Conservation (phyloP, 768 basidiomycete species). For the Leccinum pellstonianum region DNA sequence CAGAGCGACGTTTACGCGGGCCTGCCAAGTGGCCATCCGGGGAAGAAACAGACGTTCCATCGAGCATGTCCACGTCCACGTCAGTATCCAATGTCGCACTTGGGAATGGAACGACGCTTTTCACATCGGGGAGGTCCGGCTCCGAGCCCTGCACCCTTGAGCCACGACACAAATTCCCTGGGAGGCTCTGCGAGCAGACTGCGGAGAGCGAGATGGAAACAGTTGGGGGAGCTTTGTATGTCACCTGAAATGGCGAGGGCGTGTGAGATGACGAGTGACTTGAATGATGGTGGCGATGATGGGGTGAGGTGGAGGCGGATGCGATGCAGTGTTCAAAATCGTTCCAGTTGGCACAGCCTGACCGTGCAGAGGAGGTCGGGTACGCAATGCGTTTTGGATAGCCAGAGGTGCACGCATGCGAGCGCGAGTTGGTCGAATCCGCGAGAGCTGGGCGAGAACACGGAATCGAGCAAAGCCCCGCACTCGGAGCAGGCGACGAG, state of each 20-base stretch:
- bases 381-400: constrained; percentile 13
- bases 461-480: not conserved
- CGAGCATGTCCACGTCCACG: constrained; percentile 28
- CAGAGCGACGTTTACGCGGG: constrained; percentile 35
- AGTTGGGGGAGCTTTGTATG: constrained; percentile 38
- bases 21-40: not conserved
- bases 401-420: constrained; percentile 2
- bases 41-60: constrained; percentile 21
- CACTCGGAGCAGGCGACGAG: not conserved
- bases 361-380: constrained; percentile 21
- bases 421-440: constrained; percentile 28
- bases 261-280: not conserved
- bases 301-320: not conserved
- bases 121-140: constrained; percentile 30
- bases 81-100: constrained; percentile 25
- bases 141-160: constrained; percentile 11
- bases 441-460: constrained; percentile 21
- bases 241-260: constrained; percentile 20
- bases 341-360: constrained; percentile 10
- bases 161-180: not conserved
- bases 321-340: constrained; percentile 3
- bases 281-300: constrained; percentile 10
- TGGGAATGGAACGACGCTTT: constrained; percentile 39
- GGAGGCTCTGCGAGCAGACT: constrained; percentile 25
- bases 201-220: constrained; percentile 40